A percentile compares a stretch with the other conserved stretches of the same genome.
Evolutionary conservation across 2,329 filamentous ascomycete species (phyloP).

Genomic region (Alternaria sp.): DNA sequence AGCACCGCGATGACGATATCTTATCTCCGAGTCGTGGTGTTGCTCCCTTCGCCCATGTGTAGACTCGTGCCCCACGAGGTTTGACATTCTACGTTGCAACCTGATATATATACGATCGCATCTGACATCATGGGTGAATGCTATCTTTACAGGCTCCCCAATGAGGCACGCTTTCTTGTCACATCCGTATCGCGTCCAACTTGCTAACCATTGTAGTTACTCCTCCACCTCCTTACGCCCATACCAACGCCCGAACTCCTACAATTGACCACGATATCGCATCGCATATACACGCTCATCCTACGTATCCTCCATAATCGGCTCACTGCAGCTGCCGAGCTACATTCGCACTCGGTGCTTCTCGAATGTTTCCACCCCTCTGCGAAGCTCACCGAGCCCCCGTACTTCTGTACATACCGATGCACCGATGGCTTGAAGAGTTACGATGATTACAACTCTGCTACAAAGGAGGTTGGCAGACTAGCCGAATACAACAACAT

Average conservation of each 20-base stretch:
- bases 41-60: conserved; percentile 22
- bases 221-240: conserved; percentile 52
- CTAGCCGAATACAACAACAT: conserved; percentile 61
- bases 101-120: neutral
- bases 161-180: conserved; percentile 36
- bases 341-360: conserved; percentile 70
- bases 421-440: conserved; percentile 66
- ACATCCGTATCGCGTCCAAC: neutral
- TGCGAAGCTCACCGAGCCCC: conserved; percentile 71
- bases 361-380: conserved; percentile 81
- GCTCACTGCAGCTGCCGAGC: conserved; percentile 63
- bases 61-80: neutral
- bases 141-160: conserved; percentile 46
- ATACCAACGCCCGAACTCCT: conserved; percentile 56
- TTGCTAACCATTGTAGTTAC: conserved; percentile 42
- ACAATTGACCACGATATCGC: conserved; percentile 64
- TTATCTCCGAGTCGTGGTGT: conserved; percentile 26
- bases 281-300: conserved; percentile 68
- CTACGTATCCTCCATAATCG: conserved; percentile 70
- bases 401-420: conserved; percentile 71
- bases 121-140: conserved; percentile 31
- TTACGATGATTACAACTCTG: conserved; percentile 47
- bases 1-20: conserved; percentile 37
- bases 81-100: neutral
- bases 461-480: conserved; percentile 35